Evolutionary conservation across 257 asterid species (phyloP).

Genomic region (Salvia hispanica): DNA sequence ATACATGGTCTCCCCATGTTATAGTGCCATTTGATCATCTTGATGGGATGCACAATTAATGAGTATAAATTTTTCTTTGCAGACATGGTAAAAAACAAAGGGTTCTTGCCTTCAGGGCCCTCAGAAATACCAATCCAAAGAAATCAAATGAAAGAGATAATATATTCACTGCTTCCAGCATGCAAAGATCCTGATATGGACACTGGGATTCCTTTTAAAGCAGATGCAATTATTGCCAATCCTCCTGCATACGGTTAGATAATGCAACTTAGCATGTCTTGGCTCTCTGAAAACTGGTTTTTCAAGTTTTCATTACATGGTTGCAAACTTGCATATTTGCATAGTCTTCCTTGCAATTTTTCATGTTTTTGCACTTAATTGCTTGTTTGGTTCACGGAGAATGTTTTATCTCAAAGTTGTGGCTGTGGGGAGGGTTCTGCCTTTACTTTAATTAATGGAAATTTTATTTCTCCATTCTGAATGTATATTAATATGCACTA

Average conservation of each 20-base stretch:
- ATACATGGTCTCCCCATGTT: constrained; percentile 3
- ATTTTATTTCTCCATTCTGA: not conserved
- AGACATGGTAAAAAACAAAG: constrained; percentile 99
- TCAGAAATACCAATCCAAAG: constrained; percentile 88
- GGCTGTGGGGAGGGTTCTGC: not conserved
- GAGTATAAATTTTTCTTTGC: constrained; percentile 34
- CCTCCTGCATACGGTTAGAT: constrained; percentile 90
- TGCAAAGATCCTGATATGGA: constrained; percentile 87
- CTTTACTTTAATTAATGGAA: not conserved
- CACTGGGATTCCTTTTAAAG: constrained; percentile 80
- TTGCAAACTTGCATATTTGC: constrained; percentile 19
- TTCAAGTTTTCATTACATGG: constrained; percentile 1
- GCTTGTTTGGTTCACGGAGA: constrained; percentile 1
- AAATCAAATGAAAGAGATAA: constrained; percentile 85
- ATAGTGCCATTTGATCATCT: constrained; percentile 1
- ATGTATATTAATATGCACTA: not conserved
- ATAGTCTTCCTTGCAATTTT: constrained; percentile 7
- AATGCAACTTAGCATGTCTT: constrained; percentile 7
- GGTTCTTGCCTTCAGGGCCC: constrained; percentile 97
- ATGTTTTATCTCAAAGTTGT: not conserved
- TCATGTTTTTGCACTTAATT: not conserved
- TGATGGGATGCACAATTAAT: not conserved
- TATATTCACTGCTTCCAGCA: constrained; percentile 80
- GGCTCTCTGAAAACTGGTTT: constrained; percentile 4
- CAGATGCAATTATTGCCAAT: constrained; percentile 91